A percentile compares a stretch with the other conserved stretches of the same genome.
phyloP scores from a whole-genome alignment of 2,329 filamentous ascomycete genomes.

The Arachnomyces sp. region DNA sequence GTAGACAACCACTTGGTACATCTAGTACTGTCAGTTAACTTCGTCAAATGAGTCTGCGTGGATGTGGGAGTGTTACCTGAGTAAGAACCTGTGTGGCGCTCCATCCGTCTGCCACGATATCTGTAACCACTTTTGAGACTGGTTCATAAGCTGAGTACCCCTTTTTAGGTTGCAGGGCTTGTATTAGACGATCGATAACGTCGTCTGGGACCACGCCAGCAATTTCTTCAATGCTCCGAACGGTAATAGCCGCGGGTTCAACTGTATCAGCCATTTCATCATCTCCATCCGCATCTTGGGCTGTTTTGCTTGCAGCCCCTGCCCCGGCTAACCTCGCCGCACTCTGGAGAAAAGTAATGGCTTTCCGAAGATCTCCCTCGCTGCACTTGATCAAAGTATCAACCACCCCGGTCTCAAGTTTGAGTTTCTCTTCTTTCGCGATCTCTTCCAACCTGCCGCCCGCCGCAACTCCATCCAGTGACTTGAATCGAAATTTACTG shows the following conservation, averaged over 20 bases:
- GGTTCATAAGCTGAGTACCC: conserved; percentile 60
- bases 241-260: conserved; percentile 52
- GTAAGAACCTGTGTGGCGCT: conserved; percentile 80
- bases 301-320: conserved; percentile 23
- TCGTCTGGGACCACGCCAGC: conserved; percentile 80
- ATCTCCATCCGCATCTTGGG: conserved; percentile 42
- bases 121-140: conserved; percentile 72
- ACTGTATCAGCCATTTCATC: conserved; percentile 44
- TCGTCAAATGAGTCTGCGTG: neutral
- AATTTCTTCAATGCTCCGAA: conserved; percentile 83
- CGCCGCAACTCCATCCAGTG: conserved; percentile 78
- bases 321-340: conserved; percentile 82
- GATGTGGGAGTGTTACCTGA: conserved; percentile 64
- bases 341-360: conserved; percentile 92
- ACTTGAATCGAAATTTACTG: conserved; percentile 97
- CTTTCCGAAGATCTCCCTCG: conserved; percentile 90
- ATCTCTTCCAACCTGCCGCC: conserved; percentile 74
- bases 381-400: conserved; percentile 79
- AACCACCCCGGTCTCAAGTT: conserved; percentile 67
- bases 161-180: conserved; percentile 67
- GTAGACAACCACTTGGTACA: conserved; percentile 75
- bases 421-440: conserved; percentile 68
- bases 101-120: conserved; percentile 95
- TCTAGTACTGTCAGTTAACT: conserved; percentile 35
- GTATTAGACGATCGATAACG: conserved; percentile 63